Base-by-base conservation (phyloP, 345 rosid species). In the Eucalyptus regnans region DNA sequence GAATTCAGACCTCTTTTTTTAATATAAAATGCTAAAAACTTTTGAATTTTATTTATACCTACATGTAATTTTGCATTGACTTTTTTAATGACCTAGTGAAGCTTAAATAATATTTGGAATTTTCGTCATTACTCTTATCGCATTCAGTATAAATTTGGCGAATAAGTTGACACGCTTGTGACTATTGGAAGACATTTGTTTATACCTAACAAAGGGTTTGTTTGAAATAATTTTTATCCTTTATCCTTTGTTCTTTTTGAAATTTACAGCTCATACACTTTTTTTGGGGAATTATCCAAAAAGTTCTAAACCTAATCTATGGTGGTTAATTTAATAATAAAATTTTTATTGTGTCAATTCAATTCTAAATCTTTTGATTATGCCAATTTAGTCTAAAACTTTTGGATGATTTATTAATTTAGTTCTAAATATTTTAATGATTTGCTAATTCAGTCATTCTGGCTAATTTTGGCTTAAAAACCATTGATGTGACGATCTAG, bases 401-500 rank as follows among this genome's bases (percentile, higher is more conserved):
- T 52, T 52, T 52, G 25, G 25, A 52, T 52, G 23, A 56, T 56
- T 22, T 56, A 56, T 56, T 23, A 23, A 23, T 22, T 56, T 23
- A 56, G 1, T 56, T 8, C 2, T 4, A 22, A 56, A 56, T 4
- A 23, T 56, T 56, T 56, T 23, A 23, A 56, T 1, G 1, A 23
- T 56, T 23, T 23, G 0, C 0, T 5, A 56, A 23, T 56, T 23
- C 0, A 9, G 0, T 56, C 1, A 56, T 56, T 22, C 1, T 9
- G 0, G 6, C 1, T 6, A 23, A 56, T 56, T 56, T 56, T 56
- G 12, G 5, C 3, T 4, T 0, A 56, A 56, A 56, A 56, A 23
- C 2, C 12, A 9, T 56, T 56, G 3, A 56, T 23, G 5, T 56
- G 3, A 56, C 3, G 0, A 0, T 56, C 3, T 22, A 56, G 1